These are phyloP conservation scores for Penicillium sp. DNA, from an alignment of 2,329 filamentous ascomycete genomes.

Conservation along the genomic window DNA sequence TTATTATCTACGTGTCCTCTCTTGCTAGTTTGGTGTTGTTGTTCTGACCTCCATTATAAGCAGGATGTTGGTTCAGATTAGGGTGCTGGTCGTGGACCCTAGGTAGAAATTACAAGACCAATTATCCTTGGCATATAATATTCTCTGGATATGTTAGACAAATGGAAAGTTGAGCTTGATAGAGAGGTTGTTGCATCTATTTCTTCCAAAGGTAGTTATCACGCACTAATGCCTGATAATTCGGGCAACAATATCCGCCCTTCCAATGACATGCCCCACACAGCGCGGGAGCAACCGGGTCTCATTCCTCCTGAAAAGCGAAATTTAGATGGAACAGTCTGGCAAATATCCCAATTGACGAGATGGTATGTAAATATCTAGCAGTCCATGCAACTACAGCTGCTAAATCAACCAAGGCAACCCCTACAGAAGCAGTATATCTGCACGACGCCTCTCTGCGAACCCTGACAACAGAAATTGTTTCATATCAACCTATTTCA, in stretches of 20 bases:
- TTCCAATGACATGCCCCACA: constrained; percentile 7
- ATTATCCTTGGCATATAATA: too few relatives aligned
- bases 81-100: too few relatives aligned
- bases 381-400: not conserved
- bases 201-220: too few relatives aligned
- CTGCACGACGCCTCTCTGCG: constrained; percentile 25
- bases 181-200: too few relatives aligned
- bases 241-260: not conserved
- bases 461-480: constrained; percentile 20
- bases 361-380: constrained; percentile 6
- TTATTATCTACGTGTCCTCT: not conserved
- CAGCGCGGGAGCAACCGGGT: not conserved
- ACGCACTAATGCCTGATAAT: not conserved
- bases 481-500: constrained; percentile 21
- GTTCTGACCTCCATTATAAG: too few relatives aligned
- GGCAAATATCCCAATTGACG: not conserved
- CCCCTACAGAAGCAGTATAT: constrained; percentile 26
- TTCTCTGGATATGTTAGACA: too few relatives aligned
- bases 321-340: not conserved
- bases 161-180: too few relatives aligned
- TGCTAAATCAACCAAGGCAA: not conserved
- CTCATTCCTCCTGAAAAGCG: not conserved
- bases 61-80: too few relatives aligned
- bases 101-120: too few relatives aligned
- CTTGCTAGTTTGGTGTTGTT: not conserved